Conservation (phyloP, 805 yeast species). For the Cyberlindnera subsufficiens region DNA sequence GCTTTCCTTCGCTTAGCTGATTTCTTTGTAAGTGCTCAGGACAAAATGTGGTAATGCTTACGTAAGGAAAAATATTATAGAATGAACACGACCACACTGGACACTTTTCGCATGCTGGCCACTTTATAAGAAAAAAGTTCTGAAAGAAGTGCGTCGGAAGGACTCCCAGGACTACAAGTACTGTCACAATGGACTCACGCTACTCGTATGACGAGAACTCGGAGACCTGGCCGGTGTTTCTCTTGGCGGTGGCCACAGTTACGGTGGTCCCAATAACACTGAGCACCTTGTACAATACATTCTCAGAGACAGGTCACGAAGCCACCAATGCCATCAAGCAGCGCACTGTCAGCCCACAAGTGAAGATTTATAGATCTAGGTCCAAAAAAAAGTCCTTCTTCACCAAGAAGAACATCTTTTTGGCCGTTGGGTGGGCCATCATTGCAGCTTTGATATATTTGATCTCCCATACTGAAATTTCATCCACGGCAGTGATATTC, state of each 20-base stretch:
- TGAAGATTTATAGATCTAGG: slow-evolving; percentile 8
- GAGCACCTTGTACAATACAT: slow-evolving; percentile 4
- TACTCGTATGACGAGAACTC: slow-evolving; percentile 23
- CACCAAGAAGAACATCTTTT: slow-evolving; percentile 13
- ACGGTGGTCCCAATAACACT: slow-evolving; percentile 19
- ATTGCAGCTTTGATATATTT: slow-evolving; percentile 35
- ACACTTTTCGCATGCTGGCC: too few species aligned
- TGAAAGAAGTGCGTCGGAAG: neutral
- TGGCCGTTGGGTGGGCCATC: slow-evolving; percentile 21
- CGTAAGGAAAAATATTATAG: too few species aligned
- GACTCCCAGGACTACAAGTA: neutral
- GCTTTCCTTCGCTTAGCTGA: too few species aligned
- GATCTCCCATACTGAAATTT: slow-evolving; percentile 27
- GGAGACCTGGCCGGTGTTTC: slow-evolving; percentile 25
- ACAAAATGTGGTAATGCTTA: too few species aligned
- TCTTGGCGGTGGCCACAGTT: slow-evolving; percentile 21
- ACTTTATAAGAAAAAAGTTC: too few species aligned
- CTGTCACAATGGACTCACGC: slow-evolving; percentile 19
- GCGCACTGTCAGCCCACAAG: slow-evolving; percentile 5
- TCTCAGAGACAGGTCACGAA: neutral
- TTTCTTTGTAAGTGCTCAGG: too few species aligned
- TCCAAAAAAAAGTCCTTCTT: slow-evolving; percentile 4
- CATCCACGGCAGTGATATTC: slow-evolving; percentile 46
- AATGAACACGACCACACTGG: too few species aligned
- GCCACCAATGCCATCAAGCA: slow-evolving; percentile 5